Percentiles rank a stretch among this genome's conserved stretches.
Conservation (phyloP, 768 basidiomycete species). For the Pulveroboletus sp. region DNA sequence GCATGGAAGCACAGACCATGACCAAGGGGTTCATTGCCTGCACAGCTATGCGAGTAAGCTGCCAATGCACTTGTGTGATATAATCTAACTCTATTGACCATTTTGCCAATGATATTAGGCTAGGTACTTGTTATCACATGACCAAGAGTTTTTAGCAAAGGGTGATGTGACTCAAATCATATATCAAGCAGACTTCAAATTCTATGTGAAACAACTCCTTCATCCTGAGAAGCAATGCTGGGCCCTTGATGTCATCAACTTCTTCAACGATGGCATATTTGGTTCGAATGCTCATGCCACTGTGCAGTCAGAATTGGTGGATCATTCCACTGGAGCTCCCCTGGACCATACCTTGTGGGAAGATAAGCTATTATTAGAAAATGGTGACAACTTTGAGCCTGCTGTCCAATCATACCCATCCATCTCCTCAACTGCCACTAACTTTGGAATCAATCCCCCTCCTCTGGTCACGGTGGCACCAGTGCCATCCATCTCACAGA, state of each 20-base stretch:
- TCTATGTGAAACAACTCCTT: neutral
- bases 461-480: too few relatives aligned
- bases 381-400: neutral
- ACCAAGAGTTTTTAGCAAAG: neutral
- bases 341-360: neutral
- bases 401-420: too few relatives aligned
- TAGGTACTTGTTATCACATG: neutral
- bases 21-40: neutral
- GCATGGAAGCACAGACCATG: neutral
- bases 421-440: too few relatives aligned
- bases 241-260: neutral
- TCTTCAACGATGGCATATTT: neutral
- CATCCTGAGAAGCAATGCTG: neutral
- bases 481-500: too few relatives aligned
- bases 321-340: neutral
- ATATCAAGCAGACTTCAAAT: neutral
- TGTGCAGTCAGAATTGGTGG: too few relatives aligned
- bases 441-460: too few relatives aligned
- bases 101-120: too few relatives aligned
- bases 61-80: neutral
- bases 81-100: neutral
- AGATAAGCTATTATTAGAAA: neutral
- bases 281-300: neutral
- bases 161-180: neutral
- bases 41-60: neutral